Evolutionary conservation across 2,329 filamentous ascomycete genomes (phyloP).

Genomic region (Arthrobotrys pseudoclavata): DNA sequence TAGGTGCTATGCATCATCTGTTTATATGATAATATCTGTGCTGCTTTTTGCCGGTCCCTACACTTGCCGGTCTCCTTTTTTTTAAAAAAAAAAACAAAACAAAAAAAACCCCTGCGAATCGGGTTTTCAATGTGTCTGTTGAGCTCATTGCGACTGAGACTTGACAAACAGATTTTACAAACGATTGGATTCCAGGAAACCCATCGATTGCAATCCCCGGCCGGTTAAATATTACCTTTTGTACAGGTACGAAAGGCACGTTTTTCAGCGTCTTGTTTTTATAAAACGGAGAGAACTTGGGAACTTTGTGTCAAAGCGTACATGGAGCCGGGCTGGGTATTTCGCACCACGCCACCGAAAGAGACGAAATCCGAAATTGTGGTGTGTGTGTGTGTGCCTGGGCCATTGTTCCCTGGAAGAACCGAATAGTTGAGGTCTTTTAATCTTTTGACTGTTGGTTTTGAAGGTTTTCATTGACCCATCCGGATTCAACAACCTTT

Average conservation of each 20-base stretch:
- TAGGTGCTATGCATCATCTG: conserved; percentile 1
- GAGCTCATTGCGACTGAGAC: conserved; percentile 38
- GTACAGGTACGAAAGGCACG: conserved; percentile 23
- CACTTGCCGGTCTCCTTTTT: conserved; percentile 14
- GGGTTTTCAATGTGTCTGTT: conserved; percentile 31
- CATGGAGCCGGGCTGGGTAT: conserved; percentile 37
- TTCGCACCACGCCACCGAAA: conserved; percentile 52
- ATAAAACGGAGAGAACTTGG: conserved; percentile 10
- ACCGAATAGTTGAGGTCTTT: conserved; percentile 26
- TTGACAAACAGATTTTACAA: conserved; percentile 22
- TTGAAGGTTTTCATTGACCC: conserved; percentile 23
- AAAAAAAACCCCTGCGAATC: conserved; percentile 14
- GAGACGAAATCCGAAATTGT: conserved; percentile 53
- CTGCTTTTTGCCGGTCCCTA: conserved; percentile 20
- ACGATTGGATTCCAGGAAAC: conserved; percentile 53
- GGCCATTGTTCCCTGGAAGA: conserved; percentile 34
- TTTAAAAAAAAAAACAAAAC: conserved; percentile 2
- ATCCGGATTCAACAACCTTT: conserved; percentile 51
- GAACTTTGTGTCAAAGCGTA: conserved; percentile 55
- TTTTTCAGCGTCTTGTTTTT: conserved; percentile 13
- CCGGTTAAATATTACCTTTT: conserved; percentile 45
- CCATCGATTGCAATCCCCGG: conserved; percentile 36
- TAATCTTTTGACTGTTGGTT: conserved; percentile 20
- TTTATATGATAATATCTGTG: conserved; percentile 27
- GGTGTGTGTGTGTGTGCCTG: conserved; percentile 20